Evolutionary conservation across 1,284 basidiomycete species (phyloP), one percentile per base, ranked within the genome.

Genomic region (Ustilago curta): DNA sequence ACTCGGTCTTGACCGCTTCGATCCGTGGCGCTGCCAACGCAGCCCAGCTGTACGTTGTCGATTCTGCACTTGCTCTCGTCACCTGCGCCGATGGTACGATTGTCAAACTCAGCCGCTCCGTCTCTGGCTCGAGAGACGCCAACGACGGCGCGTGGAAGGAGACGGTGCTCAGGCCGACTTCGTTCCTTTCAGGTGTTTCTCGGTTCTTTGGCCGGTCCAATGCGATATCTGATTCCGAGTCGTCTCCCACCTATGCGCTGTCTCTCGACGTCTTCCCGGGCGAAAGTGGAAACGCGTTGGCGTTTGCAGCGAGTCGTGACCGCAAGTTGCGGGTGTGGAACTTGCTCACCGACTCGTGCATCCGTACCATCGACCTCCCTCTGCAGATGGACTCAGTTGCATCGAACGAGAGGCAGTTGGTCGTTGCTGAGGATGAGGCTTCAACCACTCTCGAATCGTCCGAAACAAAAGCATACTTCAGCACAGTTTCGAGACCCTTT

Each of bases 241-340:
- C 62, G 0, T 72, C 77, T 35, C 74, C 79, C 3, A 68, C 53
- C 44, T 77, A 79, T 27, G 72, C 78, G 1, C 68, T 79, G 2
- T 66, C 76, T 4, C 53, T 82, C 35, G 74, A 78, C 16, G 74
- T 70, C 29, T 79, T 64, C 49, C 59, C 72, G 8, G 64, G 65
- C 19, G 73, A 70, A 16, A 47, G 49, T 8, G 73, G 67, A 42
- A 67, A 59, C 12, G 66, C 78, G 32, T 54, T 81, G 48, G 82
- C 77, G 2, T 79, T 82, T 19, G 70, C 76, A 29, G 75, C 77
- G 18, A 80, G 79, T 43, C 66, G 76, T 14, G 82, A 84, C 51
- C 78, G 81, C 43, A 82, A 81, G 63, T 67, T 84, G 39, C 70
- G 82, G 8, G 74, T 82, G 12, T 84, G 82, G 82, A 81, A 79